These are phyloP conservation scores for Coniochaeta pulveracea DNA, from an alignment of 2,329 filamentous ascomycete genomes.

Conservation along the genomic window DNA sequence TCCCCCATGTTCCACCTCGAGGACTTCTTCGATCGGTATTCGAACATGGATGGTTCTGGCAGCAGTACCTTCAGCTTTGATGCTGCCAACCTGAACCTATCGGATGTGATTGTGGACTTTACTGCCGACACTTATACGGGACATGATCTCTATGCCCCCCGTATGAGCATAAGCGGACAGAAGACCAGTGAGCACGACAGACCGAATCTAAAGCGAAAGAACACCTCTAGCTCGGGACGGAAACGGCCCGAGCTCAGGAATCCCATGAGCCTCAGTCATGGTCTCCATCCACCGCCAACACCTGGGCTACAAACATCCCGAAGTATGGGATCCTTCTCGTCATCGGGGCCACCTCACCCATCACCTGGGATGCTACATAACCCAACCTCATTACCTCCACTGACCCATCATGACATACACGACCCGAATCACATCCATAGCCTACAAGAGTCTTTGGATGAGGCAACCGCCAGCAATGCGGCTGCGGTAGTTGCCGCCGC, in stretches of 20 bases:
- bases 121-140: conserved; percentile 42
- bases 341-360: too few species aligned
- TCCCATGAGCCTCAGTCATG: conserved; percentile 22
- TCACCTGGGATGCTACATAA: conserved; percentile 27
- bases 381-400: conserved; percentile 22
- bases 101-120: conserved; percentile 53
- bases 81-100: conserved; percentile 60
- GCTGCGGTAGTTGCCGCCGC: conserved; percentile 23
- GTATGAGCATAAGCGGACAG: conserved; percentile 13
- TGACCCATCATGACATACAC: conserved; percentile 22
- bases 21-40: conserved; percentile 78
- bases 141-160: conserved; percentile 34
- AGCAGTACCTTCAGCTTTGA: conserved; percentile 56
- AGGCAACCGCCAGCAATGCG: conserved; percentile 20
- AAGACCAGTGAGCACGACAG: conserved; percentile 18
- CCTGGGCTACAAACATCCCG: conserved; percentile 15
- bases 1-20: conserved; percentile 74
- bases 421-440: conserved; percentile 15
- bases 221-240: conserved; percentile 19
- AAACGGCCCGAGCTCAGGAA: conserved; percentile 27
- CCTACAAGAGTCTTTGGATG: conserved; percentile 22
- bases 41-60: conserved; percentile 41
- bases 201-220: conserved; percentile 38
- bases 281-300: conserved; percentile 17
- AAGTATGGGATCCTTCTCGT: too few species aligned